Conservation (phyloP, 2,329 filamentous ascomycete species). For the Fusarium sp. region DNA sequence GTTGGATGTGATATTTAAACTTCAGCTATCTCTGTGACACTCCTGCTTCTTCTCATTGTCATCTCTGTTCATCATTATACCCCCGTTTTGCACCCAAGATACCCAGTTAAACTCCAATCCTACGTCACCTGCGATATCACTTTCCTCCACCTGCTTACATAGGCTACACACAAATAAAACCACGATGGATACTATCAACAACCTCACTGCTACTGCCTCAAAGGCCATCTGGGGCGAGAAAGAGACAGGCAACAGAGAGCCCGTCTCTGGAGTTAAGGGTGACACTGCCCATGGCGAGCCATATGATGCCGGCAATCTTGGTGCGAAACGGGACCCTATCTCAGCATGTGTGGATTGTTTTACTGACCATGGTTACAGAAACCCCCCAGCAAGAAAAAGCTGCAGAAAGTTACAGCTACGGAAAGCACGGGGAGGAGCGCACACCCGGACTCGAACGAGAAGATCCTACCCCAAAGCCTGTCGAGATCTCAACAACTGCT, state of each 20-base stretch:
- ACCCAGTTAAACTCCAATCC: slow-evolving; percentile 8
- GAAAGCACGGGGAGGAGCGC: slow-evolving; percentile 20
- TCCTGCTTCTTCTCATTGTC: background rate
- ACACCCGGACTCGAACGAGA: slow-evolving; percentile 16
- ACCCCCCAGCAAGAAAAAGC: slow-evolving; percentile 36
- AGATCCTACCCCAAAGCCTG: slow-evolving; percentile 3
- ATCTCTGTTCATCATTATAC: slow-evolving; percentile 15
- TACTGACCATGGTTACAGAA: slow-evolving; percentile 10
- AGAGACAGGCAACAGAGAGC: slow-evolving; percentile 64
- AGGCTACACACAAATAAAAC: slow-evolving; percentile 1
- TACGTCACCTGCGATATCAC: background rate
- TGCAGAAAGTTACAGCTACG: slow-evolving; percentile 31
- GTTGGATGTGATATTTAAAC: slow-evolving; percentile 35
- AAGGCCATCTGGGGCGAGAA: slow-evolving; percentile 59
- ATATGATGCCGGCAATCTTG: slow-evolving; percentile 82
- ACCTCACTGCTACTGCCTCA: slow-evolving; percentile 58
- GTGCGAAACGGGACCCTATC: slow-evolving; percentile 50
- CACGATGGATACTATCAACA: slow-evolving; percentile 74
- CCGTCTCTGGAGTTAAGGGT: slow-evolving; percentile 77
- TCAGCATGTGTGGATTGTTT: background rate
- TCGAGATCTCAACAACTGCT: background rate
- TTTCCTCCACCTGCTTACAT: background rate
- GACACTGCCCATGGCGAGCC: slow-evolving; percentile 76
- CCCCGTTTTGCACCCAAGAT: slow-evolving; percentile 22
- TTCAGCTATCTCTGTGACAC: slow-evolving; percentile 18